phyloP scores from a whole-genome alignment of 2,329 filamentous ascomycete species.

The Coleophoma eucalyptorum region DNA sequence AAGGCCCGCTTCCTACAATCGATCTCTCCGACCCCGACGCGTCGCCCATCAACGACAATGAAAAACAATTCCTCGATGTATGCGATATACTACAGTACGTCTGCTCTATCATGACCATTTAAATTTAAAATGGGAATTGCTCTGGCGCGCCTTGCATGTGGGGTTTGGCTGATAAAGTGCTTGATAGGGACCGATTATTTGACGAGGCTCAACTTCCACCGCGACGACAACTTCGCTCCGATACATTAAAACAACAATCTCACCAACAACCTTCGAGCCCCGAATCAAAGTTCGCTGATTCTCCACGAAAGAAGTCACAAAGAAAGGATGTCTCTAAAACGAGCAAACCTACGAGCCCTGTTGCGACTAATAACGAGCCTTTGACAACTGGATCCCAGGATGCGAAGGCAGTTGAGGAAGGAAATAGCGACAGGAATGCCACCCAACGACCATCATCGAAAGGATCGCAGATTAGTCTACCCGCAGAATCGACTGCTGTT shows the following conservation, averaged over 20 bases:
- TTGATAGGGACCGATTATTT: conserved; percentile 41
- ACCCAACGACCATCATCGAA: conserved; percentile 23
- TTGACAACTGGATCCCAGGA: conserved; percentile 9
- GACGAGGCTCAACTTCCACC: conserved; percentile 50
- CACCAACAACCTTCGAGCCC: conserved; percentile 17
- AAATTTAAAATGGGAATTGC: conserved; percentile 9
- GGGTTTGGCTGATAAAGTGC: conserved; percentile 19
- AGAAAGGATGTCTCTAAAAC: conserved; percentile 20
- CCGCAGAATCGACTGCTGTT: conserved; percentile 15
- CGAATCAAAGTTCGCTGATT: conserved; percentile 2
- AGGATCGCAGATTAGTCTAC: conserved; percentile 25
- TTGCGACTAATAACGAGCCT: conserved; percentile 13
- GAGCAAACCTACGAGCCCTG: conserved; percentile 19
- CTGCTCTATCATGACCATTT: conserved; percentile 13
- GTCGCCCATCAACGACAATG: conserved; percentile 45
- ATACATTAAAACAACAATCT: conserved; percentile 32
- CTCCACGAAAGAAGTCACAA: conserved; percentile 17
- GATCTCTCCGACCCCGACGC: conserved; percentile 54
- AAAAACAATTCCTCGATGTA: conserved; percentile 52
- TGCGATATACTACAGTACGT: conserved; percentile 60
- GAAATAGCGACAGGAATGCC: conserved; percentile 6
- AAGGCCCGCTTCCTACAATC: conserved; percentile 54
- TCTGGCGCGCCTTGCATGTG: conserved; percentile 12
- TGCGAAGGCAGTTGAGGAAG: neutral
- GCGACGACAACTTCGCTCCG: conserved; percentile 40